Percentiles rank a stretch among this genome's conserved stretches.
phyloP scores from a whole-genome alignment of 83 land plant genomes.

The Isoetes engelmannii region DNA sequence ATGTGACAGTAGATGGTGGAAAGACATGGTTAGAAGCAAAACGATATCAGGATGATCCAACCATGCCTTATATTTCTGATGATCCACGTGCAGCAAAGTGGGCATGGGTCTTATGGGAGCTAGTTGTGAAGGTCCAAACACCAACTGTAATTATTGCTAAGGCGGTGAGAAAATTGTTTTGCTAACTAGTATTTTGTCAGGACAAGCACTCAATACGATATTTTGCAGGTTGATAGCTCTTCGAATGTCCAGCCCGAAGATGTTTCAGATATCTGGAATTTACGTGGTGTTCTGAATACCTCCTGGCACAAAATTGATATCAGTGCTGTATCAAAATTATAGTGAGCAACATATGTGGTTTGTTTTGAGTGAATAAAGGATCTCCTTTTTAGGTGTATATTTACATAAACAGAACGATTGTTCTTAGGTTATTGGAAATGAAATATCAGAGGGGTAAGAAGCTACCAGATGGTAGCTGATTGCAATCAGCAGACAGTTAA shows the following conservation, averaged over 20 bases:
- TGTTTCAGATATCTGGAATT: constrained; percentile 83
- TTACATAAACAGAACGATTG: too few relatives aligned
- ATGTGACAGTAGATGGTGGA: constrained; percentile 86
- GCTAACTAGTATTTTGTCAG: background rate
- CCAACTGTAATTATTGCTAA: constrained; percentile 69
- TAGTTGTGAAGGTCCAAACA: constrained; percentile 34
- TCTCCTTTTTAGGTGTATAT: too few relatives aligned
- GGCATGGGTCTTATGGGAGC: constrained; percentile 91
- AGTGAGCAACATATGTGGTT: too few relatives aligned
- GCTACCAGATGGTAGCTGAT: too few relatives aligned
- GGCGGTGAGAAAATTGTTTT: constrained; percentile 55
- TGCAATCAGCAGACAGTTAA: too few relatives aligned
- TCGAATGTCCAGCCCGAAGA: constrained; percentile 91
- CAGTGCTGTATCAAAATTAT: constrained; percentile 2
- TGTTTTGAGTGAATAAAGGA: too few relatives aligned
- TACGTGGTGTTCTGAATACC: constrained; percentile 85
- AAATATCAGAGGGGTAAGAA: too few relatives aligned
- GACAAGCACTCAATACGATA: background rate
- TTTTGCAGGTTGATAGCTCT: constrained; percentile 71
- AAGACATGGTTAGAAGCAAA: constrained; percentile 83
- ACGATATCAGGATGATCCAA: constrained; percentile 8
- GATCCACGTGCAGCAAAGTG: constrained; percentile 61
- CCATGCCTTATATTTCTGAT: constrained; percentile 34
- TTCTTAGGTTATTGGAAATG: too few relatives aligned
- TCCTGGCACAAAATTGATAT: constrained; percentile 80